These are phyloP conservation scores for Cyberlindnera bimundalis DNA, from an alignment of 805 yeast genomes.

Conservation along the genomic window DNA sequence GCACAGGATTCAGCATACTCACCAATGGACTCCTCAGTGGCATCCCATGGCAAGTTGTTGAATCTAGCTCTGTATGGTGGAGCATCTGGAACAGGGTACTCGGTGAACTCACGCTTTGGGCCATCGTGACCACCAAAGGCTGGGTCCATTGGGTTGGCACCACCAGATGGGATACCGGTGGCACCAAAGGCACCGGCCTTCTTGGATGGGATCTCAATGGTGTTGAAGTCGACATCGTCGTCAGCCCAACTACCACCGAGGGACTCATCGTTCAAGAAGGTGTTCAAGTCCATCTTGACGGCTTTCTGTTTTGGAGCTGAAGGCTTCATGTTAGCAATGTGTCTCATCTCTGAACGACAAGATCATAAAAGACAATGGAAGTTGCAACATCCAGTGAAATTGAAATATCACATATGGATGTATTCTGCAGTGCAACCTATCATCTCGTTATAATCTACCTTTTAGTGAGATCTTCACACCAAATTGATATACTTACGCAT, in stretches of 20 bases:
- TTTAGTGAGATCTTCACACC: too few species aligned
- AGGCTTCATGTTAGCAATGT: not conserved
- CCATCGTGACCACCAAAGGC: constrained; percentile 35
- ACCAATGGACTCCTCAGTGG: constrained; percentile 58
- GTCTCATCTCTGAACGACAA: too few species aligned
- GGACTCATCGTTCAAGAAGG: constrained; percentile 76
- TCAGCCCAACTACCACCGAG: constrained; percentile 84
- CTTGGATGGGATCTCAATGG: constrained; percentile 51
- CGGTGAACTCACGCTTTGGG: constrained; percentile 51
- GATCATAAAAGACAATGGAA: too few species aligned
- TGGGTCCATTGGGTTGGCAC: constrained; percentile 36
- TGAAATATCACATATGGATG: too few species aligned
- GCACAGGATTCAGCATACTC: constrained; percentile 58
- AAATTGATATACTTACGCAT: constrained; percentile 5
- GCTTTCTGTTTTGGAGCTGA: constrained; percentile 62
- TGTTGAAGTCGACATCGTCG: constrained; percentile 69
- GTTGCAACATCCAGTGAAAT: too few species aligned
- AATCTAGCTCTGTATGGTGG: constrained; percentile 94
- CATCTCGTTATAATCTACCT: not conserved
- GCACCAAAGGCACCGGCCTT: constrained; percentile 31
- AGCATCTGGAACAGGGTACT: constrained; percentile 81
- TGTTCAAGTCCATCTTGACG: constrained; percentile 79
- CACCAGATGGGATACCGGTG: constrained; percentile 28
- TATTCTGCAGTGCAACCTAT: too few species aligned
- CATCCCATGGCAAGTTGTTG: constrained; percentile 81